Conservation (phyloP, 2,329 filamentous ascomycete genomes). For the Aspergillus sp. region DNA sequence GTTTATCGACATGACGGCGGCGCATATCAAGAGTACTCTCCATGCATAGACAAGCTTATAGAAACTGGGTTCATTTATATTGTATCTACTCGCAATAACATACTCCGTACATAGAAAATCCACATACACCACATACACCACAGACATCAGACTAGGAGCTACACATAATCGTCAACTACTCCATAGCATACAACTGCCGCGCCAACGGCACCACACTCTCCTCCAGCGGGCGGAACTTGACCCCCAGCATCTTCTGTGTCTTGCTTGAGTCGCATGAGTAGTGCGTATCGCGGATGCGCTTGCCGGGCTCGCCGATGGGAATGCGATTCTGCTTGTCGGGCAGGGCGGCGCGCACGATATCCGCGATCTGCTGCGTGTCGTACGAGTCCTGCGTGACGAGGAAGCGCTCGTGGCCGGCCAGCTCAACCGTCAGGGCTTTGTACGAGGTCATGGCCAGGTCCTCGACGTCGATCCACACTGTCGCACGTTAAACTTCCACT, state of each 20-base stretch:
- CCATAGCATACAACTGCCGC: constrained; percentile 19
- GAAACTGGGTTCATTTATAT: too few relatives aligned
- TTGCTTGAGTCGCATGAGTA: constrained; percentile 50
- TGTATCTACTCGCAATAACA: too few relatives aligned
- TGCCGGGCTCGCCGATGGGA: constrained; percentile 23
- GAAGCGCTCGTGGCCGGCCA: constrained; percentile 19
- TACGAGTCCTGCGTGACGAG: constrained; percentile 26
- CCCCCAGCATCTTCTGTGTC: constrained; percentile 44
- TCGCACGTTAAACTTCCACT: too few relatives aligned
- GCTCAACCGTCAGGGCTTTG: constrained; percentile 14
- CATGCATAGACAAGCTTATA: constrained; percentile 3
- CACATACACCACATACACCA: too few relatives aligned
- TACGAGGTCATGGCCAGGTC: constrained; percentile 17
- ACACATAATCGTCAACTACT: not conserved
- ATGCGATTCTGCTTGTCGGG: constrained; percentile 13
- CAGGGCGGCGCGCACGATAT: constrained; percentile 18
- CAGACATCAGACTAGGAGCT: too few relatives aligned
- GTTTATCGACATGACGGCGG: constrained; percentile 26
- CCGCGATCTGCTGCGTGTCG: constrained; percentile 29
- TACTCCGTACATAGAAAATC: not conserved
- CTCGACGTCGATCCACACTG: constrained; percentile 23
- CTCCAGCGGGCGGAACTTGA: constrained; percentile 27
- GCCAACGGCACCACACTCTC: constrained; percentile 20
- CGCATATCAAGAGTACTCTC: constrained; percentile 17
- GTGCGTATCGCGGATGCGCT: constrained; percentile 21